Evolutionary conservation across 225 moss, liverwort and hornwort genomes (phyloP).

Genomic region (Bryoerythrophyllum caledonicum): DNA sequence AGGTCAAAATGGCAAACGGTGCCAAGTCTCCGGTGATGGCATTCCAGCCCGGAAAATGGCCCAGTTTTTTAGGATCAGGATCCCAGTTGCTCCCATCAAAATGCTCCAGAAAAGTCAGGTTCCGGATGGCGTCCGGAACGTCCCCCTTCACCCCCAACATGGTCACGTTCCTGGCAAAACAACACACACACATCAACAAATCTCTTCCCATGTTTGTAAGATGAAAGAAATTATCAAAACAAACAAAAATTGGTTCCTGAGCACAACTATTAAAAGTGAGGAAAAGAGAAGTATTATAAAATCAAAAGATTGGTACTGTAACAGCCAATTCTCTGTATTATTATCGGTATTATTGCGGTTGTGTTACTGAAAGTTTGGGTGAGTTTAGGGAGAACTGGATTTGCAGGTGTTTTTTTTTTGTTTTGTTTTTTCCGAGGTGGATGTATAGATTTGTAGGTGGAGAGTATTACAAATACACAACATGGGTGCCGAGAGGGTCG

Average conservation of each 20-base stretch:
- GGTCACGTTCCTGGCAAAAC: slow-evolving; percentile 29
- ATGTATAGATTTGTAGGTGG: slow-evolving; percentile 4
- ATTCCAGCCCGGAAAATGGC: slow-evolving; percentile 31
- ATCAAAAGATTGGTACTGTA: no score
- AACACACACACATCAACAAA: not conserved
- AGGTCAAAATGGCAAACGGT: slow-evolving; percentile 27
- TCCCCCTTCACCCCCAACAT: slow-evolving; percentile 33
- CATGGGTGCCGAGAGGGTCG: slow-evolving; percentile 31
- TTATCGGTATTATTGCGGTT: no score
- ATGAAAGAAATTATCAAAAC: no score
- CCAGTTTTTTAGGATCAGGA: not conserved
- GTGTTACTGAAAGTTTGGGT: no score
- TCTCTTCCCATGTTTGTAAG: no score
- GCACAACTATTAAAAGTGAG: no score
- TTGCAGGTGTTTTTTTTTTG: not conserved
- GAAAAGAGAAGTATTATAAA: no score
- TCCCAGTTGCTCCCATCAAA: slow-evolving; percentile 44
- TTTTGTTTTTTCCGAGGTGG: no score
- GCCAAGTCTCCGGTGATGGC: slow-evolving; percentile 34
- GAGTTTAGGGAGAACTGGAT: no score
- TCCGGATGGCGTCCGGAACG: slow-evolving; percentile 26
- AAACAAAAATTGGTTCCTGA: no score
- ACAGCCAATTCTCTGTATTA: no score
- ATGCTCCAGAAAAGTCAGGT: slow-evolving; percentile 37
- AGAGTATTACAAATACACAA: slow-evolving; percentile 32